phyloP scores from a whole-genome alignment of 2,329 filamentous ascomycete genomes.

The Fusarium sp. region DNA sequence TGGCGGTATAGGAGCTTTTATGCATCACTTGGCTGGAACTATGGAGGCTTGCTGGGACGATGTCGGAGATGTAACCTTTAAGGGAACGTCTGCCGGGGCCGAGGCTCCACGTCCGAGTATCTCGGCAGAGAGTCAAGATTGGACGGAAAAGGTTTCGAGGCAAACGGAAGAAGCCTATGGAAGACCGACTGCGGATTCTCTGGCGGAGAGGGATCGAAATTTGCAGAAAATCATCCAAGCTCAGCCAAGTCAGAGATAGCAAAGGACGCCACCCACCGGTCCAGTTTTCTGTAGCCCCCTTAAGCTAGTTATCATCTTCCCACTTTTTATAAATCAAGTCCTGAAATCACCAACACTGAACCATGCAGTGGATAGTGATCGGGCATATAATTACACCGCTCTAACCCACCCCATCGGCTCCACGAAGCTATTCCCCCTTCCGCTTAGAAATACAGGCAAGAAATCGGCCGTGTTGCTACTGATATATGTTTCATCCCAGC shows the following conservation, averaged over 20 bases:
- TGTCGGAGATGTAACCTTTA: conserved; percentile 14
- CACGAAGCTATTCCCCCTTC: neutral
- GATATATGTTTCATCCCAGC: neutral
- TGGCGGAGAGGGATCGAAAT: conserved; percentile 23
- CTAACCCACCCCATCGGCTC: neutral
- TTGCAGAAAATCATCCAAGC: conserved; percentile 24
- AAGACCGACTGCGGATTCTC: neutral
- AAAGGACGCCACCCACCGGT: neutral
- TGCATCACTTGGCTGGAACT: conserved; percentile 23
- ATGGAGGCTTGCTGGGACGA: conserved; percentile 34
- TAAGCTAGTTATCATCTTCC: neutral
- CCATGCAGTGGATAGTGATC: neutral
- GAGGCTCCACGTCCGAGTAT: neutral
- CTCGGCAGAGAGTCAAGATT: neutral
- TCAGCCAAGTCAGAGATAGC: conserved; percentile 12
- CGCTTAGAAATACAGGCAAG: neutral
- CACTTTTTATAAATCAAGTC: neutral
- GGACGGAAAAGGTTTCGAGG: conserved; percentile 17
- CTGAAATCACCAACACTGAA: neutral
- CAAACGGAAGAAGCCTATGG: conserved; percentile 27
- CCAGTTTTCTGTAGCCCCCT: neutral
- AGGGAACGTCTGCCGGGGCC: neutral
- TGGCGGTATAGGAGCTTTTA: conserved; percentile 31
- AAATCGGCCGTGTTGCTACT: neutral
- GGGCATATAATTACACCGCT: neutral